These are phyloP conservation scores for Yamadazyma triangularis DNA, from an alignment of 1,139 yeast genomes.

Conservation along the genomic window DNA sequence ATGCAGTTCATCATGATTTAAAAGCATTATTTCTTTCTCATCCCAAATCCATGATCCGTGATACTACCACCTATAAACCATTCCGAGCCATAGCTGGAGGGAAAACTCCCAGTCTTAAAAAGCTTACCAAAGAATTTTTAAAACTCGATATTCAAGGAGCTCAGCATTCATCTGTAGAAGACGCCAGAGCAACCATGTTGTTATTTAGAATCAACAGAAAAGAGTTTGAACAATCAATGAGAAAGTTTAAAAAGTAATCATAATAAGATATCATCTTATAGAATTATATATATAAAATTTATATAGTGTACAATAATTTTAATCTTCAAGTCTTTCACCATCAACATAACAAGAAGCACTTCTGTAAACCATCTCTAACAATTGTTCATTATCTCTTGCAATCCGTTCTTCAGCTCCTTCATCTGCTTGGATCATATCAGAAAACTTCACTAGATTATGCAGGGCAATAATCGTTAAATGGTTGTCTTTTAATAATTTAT, in stretches of 20 bases:
- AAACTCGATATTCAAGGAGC: conserved; percentile 65
- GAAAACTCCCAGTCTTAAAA: conserved; percentile 68
- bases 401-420: conserved; percentile 15
- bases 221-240: conserved; percentile 48
- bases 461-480: conserved; percentile 11
- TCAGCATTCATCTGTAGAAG: conserved; percentile 85
- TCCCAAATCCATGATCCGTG: conserved; percentile 62
- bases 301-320: conserved; percentile 2
- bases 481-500: conserved; percentile 14
- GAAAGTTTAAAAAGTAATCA: conserved; percentile 1
- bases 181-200: conserved; percentile 84
- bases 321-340: conserved; percentile 34
- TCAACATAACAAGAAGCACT: conserved; percentile 37
- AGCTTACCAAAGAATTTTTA: conserved; percentile 54
- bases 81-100: conserved; percentile 61
- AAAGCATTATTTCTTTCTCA: conserved; percentile 63
- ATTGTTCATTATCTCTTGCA: conserved; percentile 17
- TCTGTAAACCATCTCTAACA: conserved; percentile 37
- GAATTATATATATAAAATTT: too few species aligned
- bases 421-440: conserved; percentile 10
- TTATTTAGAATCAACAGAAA: conserved; percentile 58
- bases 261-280: conserved; percentile 1
- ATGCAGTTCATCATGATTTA: conserved; percentile 77
- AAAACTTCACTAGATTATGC: conserved; percentile 14
- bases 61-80: conserved; percentile 62